Percentiles rank a stretch among this genome's conserved stretches.
phyloP scores from a whole-genome alignment of 805 yeast genomes.

The Starmerella asiatica region DNA sequence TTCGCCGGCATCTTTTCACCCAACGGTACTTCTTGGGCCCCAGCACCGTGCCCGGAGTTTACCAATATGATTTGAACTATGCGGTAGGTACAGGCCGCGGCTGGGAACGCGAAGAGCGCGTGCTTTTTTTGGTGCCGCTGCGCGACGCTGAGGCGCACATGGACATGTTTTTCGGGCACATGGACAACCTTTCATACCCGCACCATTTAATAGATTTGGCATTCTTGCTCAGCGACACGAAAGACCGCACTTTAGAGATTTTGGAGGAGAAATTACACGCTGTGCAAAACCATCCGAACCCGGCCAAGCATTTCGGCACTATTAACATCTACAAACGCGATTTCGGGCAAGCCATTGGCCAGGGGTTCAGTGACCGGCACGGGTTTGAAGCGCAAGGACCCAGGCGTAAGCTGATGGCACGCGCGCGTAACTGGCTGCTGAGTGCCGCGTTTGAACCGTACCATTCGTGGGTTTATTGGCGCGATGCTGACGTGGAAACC shows the following conservation, averaged over 20 bases:
- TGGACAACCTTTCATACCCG: constrained; percentile 70
- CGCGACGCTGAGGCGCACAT: constrained; percentile 86
- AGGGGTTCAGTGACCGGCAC: constrained; percentile 86
- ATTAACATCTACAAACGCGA: constrained; percentile 74
- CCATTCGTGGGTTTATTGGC: constrained; percentile 96
- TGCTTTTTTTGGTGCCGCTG: constrained; percentile 74
- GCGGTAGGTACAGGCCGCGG: constrained; percentile 58
- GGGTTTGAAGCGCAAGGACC: constrained; percentile 97
- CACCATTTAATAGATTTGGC: constrained; percentile 73
- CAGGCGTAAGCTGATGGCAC: constrained; percentile 87
- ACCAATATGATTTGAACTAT: constrained; percentile 58
- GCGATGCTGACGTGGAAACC: constrained; percentile 96
- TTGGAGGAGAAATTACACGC: constrained; percentile 43
- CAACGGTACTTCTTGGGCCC: constrained; percentile 9
- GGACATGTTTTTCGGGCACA: constrained; percentile 76
- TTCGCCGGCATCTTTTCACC: constrained; percentile 9
- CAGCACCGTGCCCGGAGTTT: constrained; percentile 31
- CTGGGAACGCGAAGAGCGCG: constrained; percentile 66
- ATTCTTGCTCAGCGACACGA: constrained; percentile 79
- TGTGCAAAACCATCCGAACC: constrained; percentile 54
- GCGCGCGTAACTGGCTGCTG: constrained; percentile 90
- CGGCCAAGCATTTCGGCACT: constrained; percentile 57
- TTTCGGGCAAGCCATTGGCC: constrained; percentile 90
- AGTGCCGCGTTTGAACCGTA: constrained; percentile 81
- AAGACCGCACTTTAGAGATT: constrained; percentile 66